Conservation (phyloP, 2,329 filamentous ascomycete species). For the Diaporthe ampelina region DNA sequence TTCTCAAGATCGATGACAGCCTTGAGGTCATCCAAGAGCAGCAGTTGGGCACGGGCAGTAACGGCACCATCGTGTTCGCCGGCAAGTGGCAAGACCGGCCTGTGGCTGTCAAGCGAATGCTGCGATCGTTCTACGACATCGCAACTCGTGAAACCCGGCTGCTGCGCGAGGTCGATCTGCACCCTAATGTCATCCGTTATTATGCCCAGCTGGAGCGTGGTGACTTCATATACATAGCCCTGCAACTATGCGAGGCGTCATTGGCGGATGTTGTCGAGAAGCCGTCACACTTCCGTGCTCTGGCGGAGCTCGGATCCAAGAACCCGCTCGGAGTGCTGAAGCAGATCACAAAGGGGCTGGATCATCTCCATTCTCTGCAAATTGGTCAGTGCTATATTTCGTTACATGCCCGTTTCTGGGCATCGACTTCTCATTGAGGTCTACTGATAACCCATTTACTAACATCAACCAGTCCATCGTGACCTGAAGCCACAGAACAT, state of each 20-base stretch:
- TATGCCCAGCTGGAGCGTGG: slow-evolving; percentile 91
- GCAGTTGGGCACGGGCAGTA: slow-evolving; percentile 84
- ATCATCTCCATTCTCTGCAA: slow-evolving; percentile 89
- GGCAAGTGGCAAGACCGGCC: slow-evolving; percentile 94
- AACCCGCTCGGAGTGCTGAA: slow-evolving; percentile 86
- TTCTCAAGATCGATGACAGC: slow-evolving; percentile 73
- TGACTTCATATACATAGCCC: slow-evolving; percentile 94
- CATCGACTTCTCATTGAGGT: background rate
- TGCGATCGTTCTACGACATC: slow-evolving; percentile 95
- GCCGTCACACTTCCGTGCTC: slow-evolving; percentile 73
- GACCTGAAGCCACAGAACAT: slow-evolving; percentile 99
- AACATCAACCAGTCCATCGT: slow-evolving; percentile 73
- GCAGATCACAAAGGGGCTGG: slow-evolving; percentile 90
- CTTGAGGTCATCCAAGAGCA: slow-evolving; percentile 75
- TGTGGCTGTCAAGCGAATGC: slow-evolving; percentile 96
- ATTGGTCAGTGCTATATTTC: slow-evolving; percentile 66
- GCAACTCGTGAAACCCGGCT: slow-evolving; percentile 94
- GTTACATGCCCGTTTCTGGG: background rate
- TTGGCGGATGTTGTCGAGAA: slow-evolving; percentile 91
- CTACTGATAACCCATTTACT: background rate
- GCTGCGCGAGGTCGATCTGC: slow-evolving; percentile 92
- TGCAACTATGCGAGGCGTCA: slow-evolving; percentile 94
- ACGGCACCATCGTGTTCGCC: slow-evolving; percentile 95
- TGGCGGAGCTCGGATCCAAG: slow-evolving; percentile 79
- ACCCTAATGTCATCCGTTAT: slow-evolving; percentile 96